Evolutionary conservation across 768 basidiomycete genomes (phyloP), one percentile per base, ranked within the genome.

Genomic region (Rhodotorula diobovata): DNA sequence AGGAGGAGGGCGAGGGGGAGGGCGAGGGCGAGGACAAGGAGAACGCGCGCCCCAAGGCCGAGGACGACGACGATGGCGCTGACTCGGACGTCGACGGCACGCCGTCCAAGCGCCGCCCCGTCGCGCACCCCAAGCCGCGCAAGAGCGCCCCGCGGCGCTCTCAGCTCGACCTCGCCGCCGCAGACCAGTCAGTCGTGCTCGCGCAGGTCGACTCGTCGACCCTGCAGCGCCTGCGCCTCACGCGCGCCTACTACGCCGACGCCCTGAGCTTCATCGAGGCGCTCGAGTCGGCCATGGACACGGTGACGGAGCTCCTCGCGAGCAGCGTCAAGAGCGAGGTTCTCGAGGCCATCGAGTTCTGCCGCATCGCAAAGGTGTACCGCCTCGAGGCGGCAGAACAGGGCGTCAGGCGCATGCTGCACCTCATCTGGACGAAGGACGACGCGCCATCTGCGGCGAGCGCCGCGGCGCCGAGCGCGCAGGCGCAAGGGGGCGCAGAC

Each of bases 381-480:
- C 83, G 90, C 75, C 86, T 98, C 61, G 84, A 87, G 51, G 84
- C 85, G 48, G 89, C 94, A 4, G 87, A 90, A 92, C 81, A 82
- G 23, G 96, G 96, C 1, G 88, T 99, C 78, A 93, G 90, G 83
- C 91, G 88, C 77, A 97, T 98, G 95, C 79, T 99, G 23, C 96
- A 98, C 80, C 84, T 99, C 35, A 91, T 99, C 76, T 98, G 96
- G 96, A 86, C 86, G 37, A 98, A 98, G 79, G 95, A 99, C 78
- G 92, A 92, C 77, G 89, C 82, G 61, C 84, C 86, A 34, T 86
- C 89, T 21, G 34, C 53, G 28, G 53, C 69, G 7, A n/a, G n/a
- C n/a, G 28, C 63, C 25, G 69, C 51, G 39, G n/a, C 39, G 45
- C 37, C 50, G n/a, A 86, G 86, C n/a, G 54, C 37, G 21, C 15